Conservation (phyloP, 805 yeast species). For the Candida silvatica region DNA sequence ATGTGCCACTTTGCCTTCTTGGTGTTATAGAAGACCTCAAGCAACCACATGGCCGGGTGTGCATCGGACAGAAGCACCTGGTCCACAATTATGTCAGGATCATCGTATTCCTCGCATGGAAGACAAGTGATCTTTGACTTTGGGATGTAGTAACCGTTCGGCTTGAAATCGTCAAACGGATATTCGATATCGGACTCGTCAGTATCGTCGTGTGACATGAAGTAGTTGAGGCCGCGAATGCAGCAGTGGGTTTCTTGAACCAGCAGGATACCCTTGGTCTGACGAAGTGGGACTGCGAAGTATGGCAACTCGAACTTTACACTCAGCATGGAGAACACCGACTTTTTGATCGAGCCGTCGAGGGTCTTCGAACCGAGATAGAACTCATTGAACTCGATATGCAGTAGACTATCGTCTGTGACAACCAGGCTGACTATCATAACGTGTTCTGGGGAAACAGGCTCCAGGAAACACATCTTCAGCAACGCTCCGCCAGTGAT, state of each 20-base stretch:
- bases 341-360: constrained; percentile 11
- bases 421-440: constrained; percentile 15
- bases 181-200: constrained; percentile 13
- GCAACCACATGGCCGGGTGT: constrained; percentile 12
- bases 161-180: constrained; percentile 5
- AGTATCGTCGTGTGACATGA: constrained; percentile 19
- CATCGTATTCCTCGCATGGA: constrained; percentile 11
- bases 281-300: constrained; percentile 16
- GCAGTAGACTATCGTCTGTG: constrained; percentile 15
- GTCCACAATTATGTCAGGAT: constrained; percentile 13
- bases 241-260: constrained; percentile 17
- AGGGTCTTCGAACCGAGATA: constrained; percentile 6
- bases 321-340: constrained; percentile 6
- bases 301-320: constrained; percentile 21
- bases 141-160: constrained; percentile 20
- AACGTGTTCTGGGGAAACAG: constrained; percentile 11
- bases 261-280: constrained; percentile 18
- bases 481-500: constrained; percentile 16
- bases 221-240: constrained; percentile 16
- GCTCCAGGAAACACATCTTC: constrained; percentile 16
- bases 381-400: constrained; percentile 17
- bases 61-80: constrained; percentile 21
- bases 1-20: constrained; percentile 12
- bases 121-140: constrained; percentile 10
- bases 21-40: constrained; percentile 18